These are phyloP conservation scores for Heliocybe sulcata DNA, from an alignment of 1,284 basidiomycete genomes.

Conservation along the genomic window DNA sequence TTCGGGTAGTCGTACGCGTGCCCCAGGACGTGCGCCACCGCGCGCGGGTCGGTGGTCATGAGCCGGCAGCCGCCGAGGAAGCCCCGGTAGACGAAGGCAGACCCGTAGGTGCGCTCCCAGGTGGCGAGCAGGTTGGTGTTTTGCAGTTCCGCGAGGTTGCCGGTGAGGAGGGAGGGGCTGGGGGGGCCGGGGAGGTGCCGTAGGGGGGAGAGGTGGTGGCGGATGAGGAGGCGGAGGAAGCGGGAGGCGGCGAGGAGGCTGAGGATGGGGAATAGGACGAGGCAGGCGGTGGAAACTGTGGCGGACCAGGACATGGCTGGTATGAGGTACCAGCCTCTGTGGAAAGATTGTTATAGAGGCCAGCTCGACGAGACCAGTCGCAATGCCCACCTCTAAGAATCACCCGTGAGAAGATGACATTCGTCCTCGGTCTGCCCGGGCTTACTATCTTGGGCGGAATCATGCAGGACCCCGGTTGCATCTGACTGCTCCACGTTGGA, in stretches of 20 bases:
- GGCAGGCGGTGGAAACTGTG: background rate
- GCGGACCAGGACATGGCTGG: no score
- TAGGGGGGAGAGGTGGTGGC: constrained; percentile 29
- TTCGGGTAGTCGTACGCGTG: constrained; percentile 57
- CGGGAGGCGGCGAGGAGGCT: constrained; percentile 21
- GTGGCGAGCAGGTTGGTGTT: constrained; percentile 42
- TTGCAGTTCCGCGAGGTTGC: constrained; percentile 49
- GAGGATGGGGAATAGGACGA: constrained; percentile 11
- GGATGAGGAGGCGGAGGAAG: constrained; percentile 27
- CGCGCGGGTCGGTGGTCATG: constrained; percentile 52
- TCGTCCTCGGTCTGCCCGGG: no score
- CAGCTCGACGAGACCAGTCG: no score
- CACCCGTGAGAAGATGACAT: no score
- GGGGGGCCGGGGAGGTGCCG: constrained; percentile 30
- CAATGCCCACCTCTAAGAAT: no score
- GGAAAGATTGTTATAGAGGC: no score
- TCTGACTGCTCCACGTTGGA: no score
- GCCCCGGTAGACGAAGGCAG: constrained; percentile 47
- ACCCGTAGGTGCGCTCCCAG: constrained; percentile 43
- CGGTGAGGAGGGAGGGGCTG: constrained; percentile 37
- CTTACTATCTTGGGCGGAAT: no score
- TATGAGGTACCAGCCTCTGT: no score
- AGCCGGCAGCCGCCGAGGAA: constrained; percentile 48
- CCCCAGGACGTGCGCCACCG: constrained; percentile 53
- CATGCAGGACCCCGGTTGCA: no score